A percentile compares a stretch with the other conserved stretches of the same genome.
These are phyloP conservation scores for Hemileccinum rubropunctum DNA, from an alignment of 768 basidiomycete genomes.

Conservation along the genomic window DNA sequence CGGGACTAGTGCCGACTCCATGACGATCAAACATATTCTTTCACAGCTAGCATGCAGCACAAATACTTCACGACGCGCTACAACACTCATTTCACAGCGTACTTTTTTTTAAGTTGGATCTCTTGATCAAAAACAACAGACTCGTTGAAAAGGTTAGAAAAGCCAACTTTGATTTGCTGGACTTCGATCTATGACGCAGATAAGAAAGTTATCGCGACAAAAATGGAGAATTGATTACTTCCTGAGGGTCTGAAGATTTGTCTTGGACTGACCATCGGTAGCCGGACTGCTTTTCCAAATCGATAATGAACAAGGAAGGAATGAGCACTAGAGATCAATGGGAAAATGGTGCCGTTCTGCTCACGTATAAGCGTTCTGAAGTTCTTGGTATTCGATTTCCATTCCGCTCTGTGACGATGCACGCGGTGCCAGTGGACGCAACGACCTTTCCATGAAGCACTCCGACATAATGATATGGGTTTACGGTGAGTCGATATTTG, in stretches of 20 bases:
- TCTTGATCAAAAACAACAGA: not conserved
- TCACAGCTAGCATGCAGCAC: no score
- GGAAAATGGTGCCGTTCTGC: not conserved
- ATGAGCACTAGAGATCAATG: not conserved
- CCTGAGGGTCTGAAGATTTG: no score
- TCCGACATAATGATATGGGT: not conserved
- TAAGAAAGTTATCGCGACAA: not conserved
- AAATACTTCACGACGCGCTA: not conserved
- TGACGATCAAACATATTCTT: no score
- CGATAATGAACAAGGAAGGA: not conserved
- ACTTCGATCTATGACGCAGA: not conserved
- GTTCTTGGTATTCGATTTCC: not conserved
- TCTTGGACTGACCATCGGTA: not conserved
- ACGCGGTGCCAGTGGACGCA: not conserved
- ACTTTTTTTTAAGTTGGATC: not conserved
- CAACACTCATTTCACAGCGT: not conserved
- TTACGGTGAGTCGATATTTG: not conserved
- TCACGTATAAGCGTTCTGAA: not conserved
- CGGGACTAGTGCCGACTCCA: no score
- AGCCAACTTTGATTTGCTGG: not conserved
- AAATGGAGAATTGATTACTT: not conserved
- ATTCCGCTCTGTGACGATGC: not conserved
- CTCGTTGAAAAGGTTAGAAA: no score
- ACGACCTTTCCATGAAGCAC: not conserved
- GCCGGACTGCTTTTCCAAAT: accelerated